Conservation (phyloP, 2,329 filamentous ascomycete genomes). For the Aspergillus costaricaensis region DNA sequence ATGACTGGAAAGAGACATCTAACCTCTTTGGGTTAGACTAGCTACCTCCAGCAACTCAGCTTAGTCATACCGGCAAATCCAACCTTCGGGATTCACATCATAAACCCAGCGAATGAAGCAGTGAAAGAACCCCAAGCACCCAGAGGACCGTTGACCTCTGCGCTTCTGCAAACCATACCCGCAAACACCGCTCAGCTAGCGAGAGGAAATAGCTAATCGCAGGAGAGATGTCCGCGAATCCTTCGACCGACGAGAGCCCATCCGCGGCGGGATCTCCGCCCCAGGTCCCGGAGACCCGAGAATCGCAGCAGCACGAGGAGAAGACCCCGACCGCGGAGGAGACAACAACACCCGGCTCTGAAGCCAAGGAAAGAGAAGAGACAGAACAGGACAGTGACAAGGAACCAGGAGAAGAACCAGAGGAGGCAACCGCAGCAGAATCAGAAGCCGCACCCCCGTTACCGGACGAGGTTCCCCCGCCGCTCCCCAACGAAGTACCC, state of each 20-base stretch:
- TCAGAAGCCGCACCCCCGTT: constrained; percentile 39
- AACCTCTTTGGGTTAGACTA: neutral
- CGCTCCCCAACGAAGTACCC: constrained; percentile 56
- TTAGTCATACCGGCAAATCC: neutral
- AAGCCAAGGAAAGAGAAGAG: constrained; percentile 9
- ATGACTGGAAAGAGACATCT: neutral
- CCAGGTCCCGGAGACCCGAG: neutral
- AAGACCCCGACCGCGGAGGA: constrained; percentile 15
- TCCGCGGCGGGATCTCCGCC: constrained; percentile 1
- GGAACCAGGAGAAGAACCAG: constrained; percentile 18
- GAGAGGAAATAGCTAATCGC: constrained; percentile 13
- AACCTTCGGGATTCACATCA: neutral
- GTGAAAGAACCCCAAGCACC: neutral
- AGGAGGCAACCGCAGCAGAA: constrained; percentile 11
- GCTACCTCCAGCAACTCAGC: neutral
- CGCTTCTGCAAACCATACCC: neutral
- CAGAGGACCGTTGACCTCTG: neutral
- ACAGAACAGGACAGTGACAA: constrained; percentile 17
- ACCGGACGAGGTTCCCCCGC: constrained; percentile 47
- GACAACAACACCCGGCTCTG: neutral
- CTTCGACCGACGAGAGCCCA: constrained; percentile 8
- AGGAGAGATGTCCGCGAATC: constrained; percentile 16
- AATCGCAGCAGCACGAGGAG: constrained; percentile 28
- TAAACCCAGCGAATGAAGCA: neutral
- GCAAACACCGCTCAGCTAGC: neutral